Base-by-base conservation (phyloP, 805 yeast genomes). In the Ogataea paraovalis region DNA sequence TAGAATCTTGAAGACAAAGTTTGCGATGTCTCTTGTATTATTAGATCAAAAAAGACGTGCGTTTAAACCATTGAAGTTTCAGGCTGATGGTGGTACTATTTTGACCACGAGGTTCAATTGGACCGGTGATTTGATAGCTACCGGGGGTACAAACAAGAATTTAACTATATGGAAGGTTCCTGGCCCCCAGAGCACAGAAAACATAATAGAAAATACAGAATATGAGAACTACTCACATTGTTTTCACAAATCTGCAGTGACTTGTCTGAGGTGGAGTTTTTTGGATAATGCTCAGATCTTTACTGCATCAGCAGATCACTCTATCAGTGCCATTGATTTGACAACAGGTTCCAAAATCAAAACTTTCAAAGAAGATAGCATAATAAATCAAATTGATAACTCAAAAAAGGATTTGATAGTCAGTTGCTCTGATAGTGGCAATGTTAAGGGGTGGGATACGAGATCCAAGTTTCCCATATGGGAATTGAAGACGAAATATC, bases 341-440 rank as follows among this genome's bases (percentile, higher is more conserved):
- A 70, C 67, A 18, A 76, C 83, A 3, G 87, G 87, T 2, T 58
- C 59, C 39, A 73, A 84, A 50, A 51, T 76, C 13, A 68, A 84
- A 39, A 83, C 80, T 42, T 76, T 78, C 18, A 58, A 57, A 19
- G 65, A 63, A 27, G 44, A 48, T 7, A 39, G 39, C 12, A 72
- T 76, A 5, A 79, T 85, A 2, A 86, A 87, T 57, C 76, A 82
- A 51, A 65, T 86, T 2, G 75, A 62, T 20, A 59, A 62, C 10
- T 59, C 66, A 48, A 58, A 48, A 58, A 54, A 46, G 62, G 67
- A 62, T 41, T 16, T 45, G 0, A 13, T 64, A 3, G 73, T 77
- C 2, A 76, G 87, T 33, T 87, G 79, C 3, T 73, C 83, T 9
- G 96, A 87, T 54, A 89, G 83, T 56, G 88, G 90, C 0, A 49